A percentile compares a stretch with the other conserved stretches of the same genome.
These are phyloP conservation scores for Sarcodon aspratus DNA, from an alignment of 768 basidiomycete species.

Conservation along the genomic window DNA sequence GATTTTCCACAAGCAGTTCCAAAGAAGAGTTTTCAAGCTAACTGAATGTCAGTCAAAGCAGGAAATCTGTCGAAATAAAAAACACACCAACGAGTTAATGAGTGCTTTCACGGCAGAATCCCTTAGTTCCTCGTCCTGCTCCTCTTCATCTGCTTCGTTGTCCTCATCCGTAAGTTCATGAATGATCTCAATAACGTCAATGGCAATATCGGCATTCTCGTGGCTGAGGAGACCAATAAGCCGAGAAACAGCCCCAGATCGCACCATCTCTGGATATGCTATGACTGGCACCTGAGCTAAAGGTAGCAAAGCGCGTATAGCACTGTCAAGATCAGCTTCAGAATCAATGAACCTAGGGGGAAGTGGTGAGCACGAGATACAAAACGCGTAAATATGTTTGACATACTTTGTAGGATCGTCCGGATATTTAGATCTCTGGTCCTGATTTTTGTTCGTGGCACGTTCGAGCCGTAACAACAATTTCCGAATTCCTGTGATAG, in stretches of 20 bases:
- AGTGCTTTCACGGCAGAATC: constrained; percentile 62
- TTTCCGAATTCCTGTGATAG: constrained; percentile 59
- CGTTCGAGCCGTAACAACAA: constrained; percentile 77
- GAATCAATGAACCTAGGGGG: constrained; percentile 88
- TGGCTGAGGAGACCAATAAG: constrained; percentile 85
- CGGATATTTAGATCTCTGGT: constrained; percentile 91
- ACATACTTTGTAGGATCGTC: constrained; percentile 82
- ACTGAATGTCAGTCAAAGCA: not conserved
- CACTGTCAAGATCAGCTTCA: constrained; percentile 85
- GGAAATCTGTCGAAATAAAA: not conserved
- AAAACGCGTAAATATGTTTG: not conserved
- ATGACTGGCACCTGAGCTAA: constrained; percentile 74
- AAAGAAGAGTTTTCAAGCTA: constrained; percentile 78
- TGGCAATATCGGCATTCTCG: constrained; percentile 96
- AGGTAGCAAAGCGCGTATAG: constrained; percentile 81
- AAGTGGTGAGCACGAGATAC: constrained; percentile 3
- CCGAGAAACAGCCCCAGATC: constrained; percentile 54
- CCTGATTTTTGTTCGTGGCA: constrained; percentile 88
- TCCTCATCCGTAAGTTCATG: constrained; percentile 97
- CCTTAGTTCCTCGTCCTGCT: constrained; percentile 50
- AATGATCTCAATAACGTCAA: constrained; percentile 86
- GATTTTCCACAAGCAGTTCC: constrained; percentile 84
- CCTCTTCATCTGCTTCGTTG: constrained; percentile 54
- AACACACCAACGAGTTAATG: constrained; percentile 63
- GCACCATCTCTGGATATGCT: constrained; percentile 85